Base-by-base conservation (phyloP, 1,284 basidiomycete genomes). In the Trametes hirsuta region DNA sequence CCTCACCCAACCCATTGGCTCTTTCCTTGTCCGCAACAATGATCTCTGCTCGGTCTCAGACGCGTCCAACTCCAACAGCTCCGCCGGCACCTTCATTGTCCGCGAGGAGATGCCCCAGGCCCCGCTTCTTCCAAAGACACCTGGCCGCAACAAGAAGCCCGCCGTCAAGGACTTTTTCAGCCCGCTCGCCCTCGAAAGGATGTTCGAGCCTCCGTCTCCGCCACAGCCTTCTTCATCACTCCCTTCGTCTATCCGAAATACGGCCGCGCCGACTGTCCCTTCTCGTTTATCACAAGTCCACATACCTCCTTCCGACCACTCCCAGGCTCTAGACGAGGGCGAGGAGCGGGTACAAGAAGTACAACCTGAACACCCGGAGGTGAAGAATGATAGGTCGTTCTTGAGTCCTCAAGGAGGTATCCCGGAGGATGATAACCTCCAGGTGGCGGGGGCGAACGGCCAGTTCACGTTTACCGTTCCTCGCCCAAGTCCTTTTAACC, bases 121-220 rank as follows among this genome's bases (percentile, higher is more conserved):
- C n/a, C 81, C 83, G 1, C 68, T 90, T 51, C 72, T 87, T 30
- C 84, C 84, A 45, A 86, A 85, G 71, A 88, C 87, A 3, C 87
- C 88, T 24, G 85, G 84, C 6, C 75, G 76, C 61, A 80, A 75
- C 68, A 88, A 82, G 78, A 91, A 85, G 69, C 78, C 77, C 24
- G 69, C 77, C 35, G 81, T 88, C 45, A 94, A 91, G 74, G 87
- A 93, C 72, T 86, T 96, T 69, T 96, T 96, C 75, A 91, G 87
- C 53, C 92, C 93, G 0, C 74, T 94, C 56, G 87, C 90, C 4
- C 80, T 96, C 10, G 94, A 96, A 74, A 83, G 83, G 54, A 93
- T 96, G 91, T 96, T 96, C 67, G 90, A 95, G 64, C 94, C 94
- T 6, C 94, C 94, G 0, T 91, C 92, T 3, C 90, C 89, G 1